Evolutionary conservation across 2,329 filamentous ascomycete species (phyloP).

Genomic region (Salinomyces thailandicus): DNA sequence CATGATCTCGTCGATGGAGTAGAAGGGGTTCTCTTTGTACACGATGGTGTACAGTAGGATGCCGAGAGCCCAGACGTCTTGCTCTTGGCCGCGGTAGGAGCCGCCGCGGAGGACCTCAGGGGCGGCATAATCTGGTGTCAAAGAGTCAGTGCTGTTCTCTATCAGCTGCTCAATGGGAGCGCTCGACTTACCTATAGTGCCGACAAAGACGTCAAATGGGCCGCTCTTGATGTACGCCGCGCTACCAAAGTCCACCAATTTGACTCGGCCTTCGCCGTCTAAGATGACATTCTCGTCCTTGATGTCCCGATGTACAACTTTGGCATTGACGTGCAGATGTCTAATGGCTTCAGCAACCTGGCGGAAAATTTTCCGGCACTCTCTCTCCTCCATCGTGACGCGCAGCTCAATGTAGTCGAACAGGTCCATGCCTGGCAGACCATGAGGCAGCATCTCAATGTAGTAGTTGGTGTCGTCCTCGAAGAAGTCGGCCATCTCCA

Average conservation of each 20-base stretch:
- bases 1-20: slow-evolving; percentile 98
- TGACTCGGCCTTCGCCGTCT: slow-evolving; percentile 90
- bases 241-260: slow-evolving; percentile 95
- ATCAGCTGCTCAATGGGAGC: background rate
- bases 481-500: slow-evolving; percentile 60
- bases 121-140: slow-evolving; percentile 73
- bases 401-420: slow-evolving; percentile 98
- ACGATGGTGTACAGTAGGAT: slow-evolving; percentile 97
- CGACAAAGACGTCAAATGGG: slow-evolving; percentile 97
- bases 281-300: slow-evolving; percentile 98
- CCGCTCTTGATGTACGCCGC: slow-evolving; percentile 97
- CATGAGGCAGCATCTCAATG: slow-evolving; percentile 95
- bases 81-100: slow-evolving; percentile 88
- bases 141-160: slow-evolving; percentile 1
- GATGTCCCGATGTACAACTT: slow-evolving; percentile 94
- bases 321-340: slow-evolving; percentile 80
- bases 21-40: slow-evolving; percentile 99
- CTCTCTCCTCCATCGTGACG: slow-evolving; percentile 89
- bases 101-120: slow-evolving; percentile 93
- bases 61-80: slow-evolving; percentile 95
- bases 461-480: slow-evolving; percentile 88
- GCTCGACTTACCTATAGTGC: slow-evolving; percentile 71
- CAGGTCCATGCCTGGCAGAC: slow-evolving; percentile 91
- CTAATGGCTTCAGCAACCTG: slow-evolving; percentile 85
- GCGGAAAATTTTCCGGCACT: slow-evolving; percentile 88